Conservation (phyloP, 768 basidiomycete genomes). For the Calocybe cyanea region DNA sequence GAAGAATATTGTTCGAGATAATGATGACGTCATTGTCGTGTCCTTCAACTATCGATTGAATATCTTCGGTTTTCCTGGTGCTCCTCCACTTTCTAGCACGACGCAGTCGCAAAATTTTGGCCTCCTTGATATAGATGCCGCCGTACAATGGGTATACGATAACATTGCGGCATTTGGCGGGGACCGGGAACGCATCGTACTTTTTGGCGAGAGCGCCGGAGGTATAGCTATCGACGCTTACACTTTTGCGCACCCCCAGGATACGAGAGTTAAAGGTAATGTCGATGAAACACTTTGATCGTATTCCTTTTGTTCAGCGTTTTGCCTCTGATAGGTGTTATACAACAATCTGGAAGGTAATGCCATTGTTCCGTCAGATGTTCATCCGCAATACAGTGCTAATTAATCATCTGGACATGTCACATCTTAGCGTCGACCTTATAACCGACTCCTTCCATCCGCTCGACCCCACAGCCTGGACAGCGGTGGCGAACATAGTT, state of each 20-base stretch:
- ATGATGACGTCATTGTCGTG: conserved; percentile 27
- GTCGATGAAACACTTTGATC: background rate
- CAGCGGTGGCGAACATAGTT: conserved; percentile 24
- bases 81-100: conserved; percentile 26
- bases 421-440: background rate
- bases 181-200: conserved; percentile 31
- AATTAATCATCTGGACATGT: background rate
- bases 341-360: conserved; percentile 34
- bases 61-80: conserved; percentile 34
- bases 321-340: conserved; percentile 21
- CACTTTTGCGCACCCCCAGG: conserved; percentile 11
- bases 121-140: conserved; percentile 31
- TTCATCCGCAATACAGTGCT: background rate
- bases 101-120: conserved; percentile 32
- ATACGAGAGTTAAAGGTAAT: background rate
- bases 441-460: background rate
- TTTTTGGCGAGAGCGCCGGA: conserved; percentile 35
- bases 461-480: conserved; percentile 26
- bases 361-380: background rate
- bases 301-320: background rate
- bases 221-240: conserved; percentile 26
- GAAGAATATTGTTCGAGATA: conserved; percentile 26
- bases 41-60: conserved; percentile 26
- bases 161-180: conserved; percentile 43
- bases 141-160: conserved; percentile 40